phyloP scores from a whole-genome alignment of 306 rosid genomes.

The Cyclanthera cordifolia region DNA sequence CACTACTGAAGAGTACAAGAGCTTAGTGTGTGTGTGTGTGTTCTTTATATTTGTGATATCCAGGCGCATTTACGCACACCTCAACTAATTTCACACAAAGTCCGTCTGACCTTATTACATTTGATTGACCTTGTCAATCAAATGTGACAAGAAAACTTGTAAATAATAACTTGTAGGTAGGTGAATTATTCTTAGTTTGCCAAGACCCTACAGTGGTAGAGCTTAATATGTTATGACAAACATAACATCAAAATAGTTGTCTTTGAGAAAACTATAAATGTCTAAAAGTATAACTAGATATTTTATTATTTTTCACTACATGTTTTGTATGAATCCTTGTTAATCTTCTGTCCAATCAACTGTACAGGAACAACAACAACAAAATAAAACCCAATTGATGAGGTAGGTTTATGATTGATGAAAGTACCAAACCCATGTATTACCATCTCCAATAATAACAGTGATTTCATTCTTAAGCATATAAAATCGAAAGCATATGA shows the following conservation, averaged over 20 bases:
- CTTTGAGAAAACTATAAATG: not conserved
- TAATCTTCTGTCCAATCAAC: not conserved
- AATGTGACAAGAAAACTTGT: no score
- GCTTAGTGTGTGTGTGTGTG: not conserved
- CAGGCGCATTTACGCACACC: no score
- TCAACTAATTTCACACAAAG: no score
- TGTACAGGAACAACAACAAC: not conserved
- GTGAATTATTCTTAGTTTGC: no score
- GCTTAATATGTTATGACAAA: not conserved
- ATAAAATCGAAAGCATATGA: not conserved
- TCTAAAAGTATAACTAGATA: no score
- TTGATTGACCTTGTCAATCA: no score
- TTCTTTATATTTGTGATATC: no score
- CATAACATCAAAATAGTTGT: not conserved
- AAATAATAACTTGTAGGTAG: no score
- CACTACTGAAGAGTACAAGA: not conserved
- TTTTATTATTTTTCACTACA: no score
- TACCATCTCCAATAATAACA: not conserved
- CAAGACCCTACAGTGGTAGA: no score
- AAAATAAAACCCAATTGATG: not conserved
- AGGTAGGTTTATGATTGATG: not conserved
- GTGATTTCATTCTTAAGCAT: not conserved
- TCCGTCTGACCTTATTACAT: no score
- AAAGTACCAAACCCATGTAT: not conserved
- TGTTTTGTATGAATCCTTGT: not conserved